Base-by-base conservation (phyloP, 208 protist genomes). In the Crithidia thermophila region DNA sequence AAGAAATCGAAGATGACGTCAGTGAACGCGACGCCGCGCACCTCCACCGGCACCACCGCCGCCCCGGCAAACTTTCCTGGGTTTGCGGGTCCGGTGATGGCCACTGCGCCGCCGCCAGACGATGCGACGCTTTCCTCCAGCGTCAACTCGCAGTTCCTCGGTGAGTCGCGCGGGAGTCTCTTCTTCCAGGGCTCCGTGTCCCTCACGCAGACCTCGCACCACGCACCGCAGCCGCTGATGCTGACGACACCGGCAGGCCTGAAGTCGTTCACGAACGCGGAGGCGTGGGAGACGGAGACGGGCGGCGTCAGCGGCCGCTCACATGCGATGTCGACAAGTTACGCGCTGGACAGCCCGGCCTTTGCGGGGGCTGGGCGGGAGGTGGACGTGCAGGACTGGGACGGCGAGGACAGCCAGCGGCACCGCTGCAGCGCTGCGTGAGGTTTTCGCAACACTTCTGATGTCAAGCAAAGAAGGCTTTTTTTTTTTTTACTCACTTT, bases 261-360 rank as follows among this genome's bases (percentile, higher is more conserved):
- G 18, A 49, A 51, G 57, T 31, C 33, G 42, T 9, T 49, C 55
- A 21, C 39, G 2, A 61, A 49, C 39, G 20, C 23, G 6, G 40
- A 62, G 4, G 27, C 21, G 28, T 67, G 40, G 18, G 68, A 75
- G 40, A 27, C 42, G 42, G 68, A 64, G n/a, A 58, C 43, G 3
- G 61, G 61, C 16, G 68, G 60, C 13, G 60, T 67, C 10, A 45
- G 43, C 7, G 68, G 58, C 10, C 39, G 68, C 31, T 75, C 68
- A 16, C 51, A 61, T 7, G 42, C 37, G n/a, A 11, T 75, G 6
- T 75, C 68, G 3, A 43, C 58, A 4, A 75, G 68, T 18, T 64
- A 62, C 43, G 60, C 34, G 2, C 9, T 58, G 60, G 53, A 75
- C 68, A 75, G 68, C 34, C 53, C 68, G 0, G 51, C 43, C 0